Evolutionary conservation across 108 stramenopile genomes (phyloP), one percentile per base, ranked within the genome.

Genomic region (Cyclotella choctawhatcheeana): DNA sequence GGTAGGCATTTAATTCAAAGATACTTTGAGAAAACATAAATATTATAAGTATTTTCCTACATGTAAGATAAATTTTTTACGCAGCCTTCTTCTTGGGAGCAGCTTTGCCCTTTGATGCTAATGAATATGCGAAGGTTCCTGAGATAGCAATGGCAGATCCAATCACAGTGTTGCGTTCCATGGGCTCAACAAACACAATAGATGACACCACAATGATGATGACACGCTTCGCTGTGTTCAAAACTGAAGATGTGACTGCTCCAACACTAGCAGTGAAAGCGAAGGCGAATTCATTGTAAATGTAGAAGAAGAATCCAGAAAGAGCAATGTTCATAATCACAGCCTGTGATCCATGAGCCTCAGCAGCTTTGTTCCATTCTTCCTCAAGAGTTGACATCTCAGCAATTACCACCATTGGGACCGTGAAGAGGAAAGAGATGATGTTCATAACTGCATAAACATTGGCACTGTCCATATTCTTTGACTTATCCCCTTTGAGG

Each of bases 241-340:
- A 74, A 13, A 95, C 93, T 22, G 93, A 92, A 8, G 86, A 88
- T 20, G 92, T 93, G 56, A 94, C 90, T 34, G 93, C 86, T 62
- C 91, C 89, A 29, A 97, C 96, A 37, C 81, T 69, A 62, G 89
- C 81, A 51, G 95, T 90, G 70, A 96, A 96, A 26, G 95, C 88
- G 79, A 95, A 97, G 61, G 97, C 97, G 45, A 95, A 93, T 71
- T 97, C 97, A 45, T 97, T 97, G 93, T 97, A 97, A 58, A 96
- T 77, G 87, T 98, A 98, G 71, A 94, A 98, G 84, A 93, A 95
- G 59, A 98, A 88, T 51, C 96, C 97, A 43, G 87, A 88, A 25
- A 91, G 55, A 32, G 87, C 63, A 54, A 93, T 88, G 80, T 93
- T 93, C 43, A 27, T 81, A 50, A 88, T 66, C 25, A 93, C 47